phyloP scores from a whole-genome alignment of 495 filamentous ascomycete species.

The Halenospora varia region DNA sequence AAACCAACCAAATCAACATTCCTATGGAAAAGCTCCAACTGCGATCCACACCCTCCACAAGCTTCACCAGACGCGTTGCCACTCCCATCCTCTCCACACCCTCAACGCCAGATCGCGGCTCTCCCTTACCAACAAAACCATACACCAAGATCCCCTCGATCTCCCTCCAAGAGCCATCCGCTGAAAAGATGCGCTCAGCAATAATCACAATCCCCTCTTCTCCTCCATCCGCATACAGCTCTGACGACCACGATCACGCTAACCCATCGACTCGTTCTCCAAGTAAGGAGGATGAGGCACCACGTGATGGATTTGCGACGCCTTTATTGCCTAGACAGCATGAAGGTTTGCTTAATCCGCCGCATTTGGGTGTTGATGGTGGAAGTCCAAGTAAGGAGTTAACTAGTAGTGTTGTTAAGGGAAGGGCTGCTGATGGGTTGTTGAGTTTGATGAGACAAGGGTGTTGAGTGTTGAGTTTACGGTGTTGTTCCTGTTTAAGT shows the following conservation, averaged over 20 bases:
- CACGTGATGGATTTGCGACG: slow-evolving; percentile 2
- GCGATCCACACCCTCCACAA: background rate
- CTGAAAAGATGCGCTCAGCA: background rate
- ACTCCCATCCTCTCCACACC: background rate
- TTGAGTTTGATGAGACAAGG: slow-evolving; percentile 16
- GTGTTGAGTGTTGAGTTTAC: background rate
- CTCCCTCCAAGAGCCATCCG: background rate
- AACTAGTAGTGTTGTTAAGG: slow-evolving; percentile 18
- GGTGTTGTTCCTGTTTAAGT: background rate
- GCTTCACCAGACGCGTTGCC: background rate
- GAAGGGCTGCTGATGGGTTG: slow-evolving; percentile 18
- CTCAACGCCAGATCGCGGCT: background rate
- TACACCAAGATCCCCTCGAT: background rate
- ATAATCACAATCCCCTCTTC: slow-evolving; percentile 8
- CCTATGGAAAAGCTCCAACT: slow-evolving; percentile 32
- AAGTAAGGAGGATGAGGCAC: background rate
- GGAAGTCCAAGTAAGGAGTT: slow-evolving; percentile 5
- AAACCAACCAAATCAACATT: slow-evolving; percentile 45
- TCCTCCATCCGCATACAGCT: slow-evolving; percentile 2
- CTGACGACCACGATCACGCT: background rate
- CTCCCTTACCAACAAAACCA: background rate
- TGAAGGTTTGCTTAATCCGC: slow-evolving; percentile 10
- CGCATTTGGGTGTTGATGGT: background rate
- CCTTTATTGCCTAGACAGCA: slow-evolving; percentile 15
- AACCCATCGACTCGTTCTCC: background rate